Evolutionary conservation across 2,329 filamentous ascomycete species (phyloP).

Genomic region (Aspergillus vadensis): DNA sequence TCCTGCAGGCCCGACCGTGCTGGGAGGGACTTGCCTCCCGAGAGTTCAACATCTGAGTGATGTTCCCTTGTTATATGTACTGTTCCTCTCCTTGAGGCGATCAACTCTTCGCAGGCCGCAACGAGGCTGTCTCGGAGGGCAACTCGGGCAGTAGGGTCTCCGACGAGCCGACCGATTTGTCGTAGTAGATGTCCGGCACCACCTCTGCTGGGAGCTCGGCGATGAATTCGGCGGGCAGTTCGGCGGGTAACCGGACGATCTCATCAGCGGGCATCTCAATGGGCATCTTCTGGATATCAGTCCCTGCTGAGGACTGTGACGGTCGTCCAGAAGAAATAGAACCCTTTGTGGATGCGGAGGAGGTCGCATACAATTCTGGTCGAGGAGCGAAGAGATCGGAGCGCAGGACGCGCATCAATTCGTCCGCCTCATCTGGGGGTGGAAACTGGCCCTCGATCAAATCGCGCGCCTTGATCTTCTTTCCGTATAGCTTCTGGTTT

Average conservation of each 20-base stretch:
- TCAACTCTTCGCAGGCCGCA: background rate
- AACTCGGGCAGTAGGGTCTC: background rate
- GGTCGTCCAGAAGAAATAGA: background rate
- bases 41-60: too few species aligned
- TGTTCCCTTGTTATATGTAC: too few species aligned
- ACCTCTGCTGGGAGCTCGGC: background rate
- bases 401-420: constrained; percentile 80
- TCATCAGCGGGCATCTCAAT: constrained; percentile 59
- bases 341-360: background rate
- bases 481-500: constrained; percentile 90
- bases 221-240: background rate
- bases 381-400: constrained; percentile 52
- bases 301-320: background rate
- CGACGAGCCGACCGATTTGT: background rate
- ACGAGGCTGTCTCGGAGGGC: background rate
- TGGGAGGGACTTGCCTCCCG: too few species aligned
- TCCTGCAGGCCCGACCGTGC: too few species aligned
- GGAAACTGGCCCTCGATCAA: constrained; percentile 76
- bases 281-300: background rate
- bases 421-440: constrained; percentile 75
- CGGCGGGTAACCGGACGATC: background rate
- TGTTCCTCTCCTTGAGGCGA: background rate
- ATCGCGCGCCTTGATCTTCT: constrained; percentile 73
- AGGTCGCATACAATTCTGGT: background rate
- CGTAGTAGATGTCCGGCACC: background rate